Evolutionary conservation across 768 basidiomycete species (phyloP).

Genomic region (Boletus rubroflammeus): DNA sequence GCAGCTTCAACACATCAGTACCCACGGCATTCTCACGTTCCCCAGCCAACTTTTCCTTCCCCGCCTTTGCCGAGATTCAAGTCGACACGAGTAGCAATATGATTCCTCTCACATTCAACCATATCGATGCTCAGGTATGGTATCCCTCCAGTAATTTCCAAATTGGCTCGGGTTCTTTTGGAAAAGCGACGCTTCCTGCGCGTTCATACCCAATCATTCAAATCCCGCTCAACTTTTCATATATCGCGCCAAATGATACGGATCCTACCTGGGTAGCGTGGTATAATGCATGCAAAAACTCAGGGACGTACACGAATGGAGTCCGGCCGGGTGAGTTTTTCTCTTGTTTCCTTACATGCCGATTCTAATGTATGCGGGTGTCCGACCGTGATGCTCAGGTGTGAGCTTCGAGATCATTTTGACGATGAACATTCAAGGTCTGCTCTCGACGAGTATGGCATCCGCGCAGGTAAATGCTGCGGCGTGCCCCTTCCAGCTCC

Average conservation of each 20-base stretch:
- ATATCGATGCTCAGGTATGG: slow-evolving; percentile 63
- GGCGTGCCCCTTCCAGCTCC: slow-evolving; percentile 66
- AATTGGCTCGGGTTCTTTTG: slow-evolving; percentile 66
- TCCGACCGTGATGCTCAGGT: slow-evolving; percentile 18
- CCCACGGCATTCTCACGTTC: slow-evolving; percentile 64
- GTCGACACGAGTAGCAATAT: slow-evolving; percentile 73
- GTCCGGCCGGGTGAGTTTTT: slow-evolving; percentile 54
- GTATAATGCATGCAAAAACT: slow-evolving; percentile 75
- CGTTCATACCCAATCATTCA: slow-evolving; percentile 60
- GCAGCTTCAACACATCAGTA: slow-evolving; percentile 52
- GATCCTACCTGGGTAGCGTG: slow-evolving; percentile 82
- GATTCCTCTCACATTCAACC: slow-evolving; percentile 71
- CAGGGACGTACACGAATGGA: slow-evolving; percentile 43
- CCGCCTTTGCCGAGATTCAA: slow-evolving; percentile 69
- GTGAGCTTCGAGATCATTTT: slow-evolving; percentile 65
- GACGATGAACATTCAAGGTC: slow-evolving; percentile 66
- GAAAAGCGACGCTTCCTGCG: slow-evolving; percentile 58
- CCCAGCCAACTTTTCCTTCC: slow-evolving; percentile 90
- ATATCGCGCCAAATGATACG: slow-evolving; percentile 70
- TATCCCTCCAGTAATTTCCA: slow-evolving; percentile 62
- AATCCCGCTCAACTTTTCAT: slow-evolving; percentile 82
- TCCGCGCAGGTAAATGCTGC: slow-evolving; percentile 59
- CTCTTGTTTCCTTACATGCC: background rate
- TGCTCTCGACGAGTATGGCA: slow-evolving; percentile 48
- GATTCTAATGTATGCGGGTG: background rate